These are phyloP conservation scores for Trypanosoma caninum DNA, from an alignment of 208 protist genomes.

Conservation along the genomic window DNA sequence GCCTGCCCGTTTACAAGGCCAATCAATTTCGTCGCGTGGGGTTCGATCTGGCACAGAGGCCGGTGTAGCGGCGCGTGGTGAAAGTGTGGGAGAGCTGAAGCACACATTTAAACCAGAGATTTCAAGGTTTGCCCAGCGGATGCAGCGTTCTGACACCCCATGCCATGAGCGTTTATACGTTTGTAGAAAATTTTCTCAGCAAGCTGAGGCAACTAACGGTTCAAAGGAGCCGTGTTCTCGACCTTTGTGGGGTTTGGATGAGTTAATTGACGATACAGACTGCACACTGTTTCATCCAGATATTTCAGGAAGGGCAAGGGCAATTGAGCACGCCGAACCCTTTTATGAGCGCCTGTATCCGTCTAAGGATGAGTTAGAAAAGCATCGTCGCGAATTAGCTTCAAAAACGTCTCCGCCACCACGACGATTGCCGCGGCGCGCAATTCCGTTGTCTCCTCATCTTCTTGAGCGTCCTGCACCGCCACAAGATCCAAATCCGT, in stretches of 20 bases:
- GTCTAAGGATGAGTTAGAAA: conserved; percentile 13
- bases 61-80: neutral
- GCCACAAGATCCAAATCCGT: neutral
- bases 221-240: neutral
- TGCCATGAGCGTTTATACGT: conserved; percentile 24
- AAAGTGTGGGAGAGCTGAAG: neutral
- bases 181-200: neutral
- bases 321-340: conserved; percentile 3
- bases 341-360: conserved; percentile 20
- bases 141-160: neutral
- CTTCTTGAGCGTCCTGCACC: conserved; percentile 22
- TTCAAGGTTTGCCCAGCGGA: conserved; percentile 14
- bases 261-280: neutral
- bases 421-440: conserved; percentile 2
- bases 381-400: neutral
- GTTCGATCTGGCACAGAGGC: neutral
- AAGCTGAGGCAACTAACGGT: neutral
- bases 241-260: conserved; percentile 2
- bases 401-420: conserved; percentile 1
- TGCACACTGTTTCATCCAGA: conserved; percentile 10
- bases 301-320: conserved; percentile 17
- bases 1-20: neutral
- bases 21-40: neutral
- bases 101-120: conserved; percentile 22
- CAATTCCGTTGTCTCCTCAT: conserved; percentile 12